Evolutionary conservation across 768 basidiomycete genomes (phyloP).

Genomic region (Mycena haematopus): DNA sequence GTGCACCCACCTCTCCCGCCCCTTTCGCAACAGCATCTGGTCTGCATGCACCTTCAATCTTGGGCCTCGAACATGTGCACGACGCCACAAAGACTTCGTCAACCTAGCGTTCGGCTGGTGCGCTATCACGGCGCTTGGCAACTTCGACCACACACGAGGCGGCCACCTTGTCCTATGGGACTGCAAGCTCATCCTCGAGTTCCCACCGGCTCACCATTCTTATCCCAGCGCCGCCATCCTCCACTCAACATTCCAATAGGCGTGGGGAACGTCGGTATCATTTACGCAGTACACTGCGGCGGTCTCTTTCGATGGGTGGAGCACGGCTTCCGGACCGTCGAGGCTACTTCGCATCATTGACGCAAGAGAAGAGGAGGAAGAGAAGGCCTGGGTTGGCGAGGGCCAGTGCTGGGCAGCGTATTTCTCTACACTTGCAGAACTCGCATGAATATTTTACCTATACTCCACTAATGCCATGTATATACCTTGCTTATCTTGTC

Average conservation of each 20-base stretch:
- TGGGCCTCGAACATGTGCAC: not conserved
- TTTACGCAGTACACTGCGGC: slow-evolving; percentile 9
- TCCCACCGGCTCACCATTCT: not conserved
- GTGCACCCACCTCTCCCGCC: not conserved
- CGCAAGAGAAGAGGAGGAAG: not conserved
- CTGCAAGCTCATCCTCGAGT: not conserved
- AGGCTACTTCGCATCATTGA: not conserved
- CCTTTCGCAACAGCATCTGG: not conserved
- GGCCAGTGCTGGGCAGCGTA: not conserved
- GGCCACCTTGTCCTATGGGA: not conserved
- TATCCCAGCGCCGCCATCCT: too few species aligned
- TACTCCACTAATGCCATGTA: too few species aligned
- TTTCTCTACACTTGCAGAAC: not conserved
- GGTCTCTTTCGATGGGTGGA: slow-evolving; percentile 7
- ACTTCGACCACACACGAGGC: not conserved
- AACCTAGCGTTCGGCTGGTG: slow-evolving; percentile 1
- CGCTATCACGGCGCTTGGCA: not conserved
- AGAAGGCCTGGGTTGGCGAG: slow-evolving; percentile 29
- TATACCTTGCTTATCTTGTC: too few species aligned
- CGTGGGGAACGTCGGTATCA: not conserved
- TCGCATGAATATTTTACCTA: too few species aligned
- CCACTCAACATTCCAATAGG: too few species aligned
- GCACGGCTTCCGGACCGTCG: not conserved
- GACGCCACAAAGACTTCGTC: not conserved
- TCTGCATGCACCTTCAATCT: not conserved